A percentile compares a stretch with the other conserved stretches of the same genome.
These are phyloP conservation scores for Thielaviopsis punctulata DNA, from an alignment of 2,329 filamentous ascomycete species.

Conservation along the genomic window DNA sequence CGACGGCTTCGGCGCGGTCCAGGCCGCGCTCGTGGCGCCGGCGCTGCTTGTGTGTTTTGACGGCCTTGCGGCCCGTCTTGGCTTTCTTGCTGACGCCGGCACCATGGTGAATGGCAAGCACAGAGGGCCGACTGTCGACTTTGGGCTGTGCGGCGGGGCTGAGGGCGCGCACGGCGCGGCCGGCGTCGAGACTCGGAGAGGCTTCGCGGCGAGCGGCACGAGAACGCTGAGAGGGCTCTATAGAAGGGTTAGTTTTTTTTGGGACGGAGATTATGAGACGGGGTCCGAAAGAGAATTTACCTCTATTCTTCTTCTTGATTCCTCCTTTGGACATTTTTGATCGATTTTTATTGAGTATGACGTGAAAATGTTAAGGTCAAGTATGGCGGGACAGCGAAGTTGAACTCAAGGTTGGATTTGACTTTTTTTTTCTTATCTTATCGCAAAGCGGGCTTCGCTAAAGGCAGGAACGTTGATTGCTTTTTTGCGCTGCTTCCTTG, in stretches of 20 bases:
- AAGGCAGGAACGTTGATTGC: background rate
- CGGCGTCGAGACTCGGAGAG: conserved; percentile 9
- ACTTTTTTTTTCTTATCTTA: conserved; percentile 9
- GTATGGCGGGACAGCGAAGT: background rate
- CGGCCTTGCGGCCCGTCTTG: conserved; percentile 37
- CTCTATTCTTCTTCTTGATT: conserved; percentile 12
- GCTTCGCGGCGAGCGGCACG: conserved; percentile 11
- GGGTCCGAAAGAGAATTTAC: background rate
- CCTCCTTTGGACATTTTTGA: conserved; percentile 11
- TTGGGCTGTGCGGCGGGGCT: conserved; percentile 5
- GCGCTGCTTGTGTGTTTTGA: conserved; percentile 36
- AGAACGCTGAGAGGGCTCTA: conserved; percentile 9
- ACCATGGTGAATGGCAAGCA: conserved; percentile 48
- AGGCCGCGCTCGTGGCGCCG: conserved; percentile 38
- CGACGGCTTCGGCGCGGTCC: conserved; percentile 41
- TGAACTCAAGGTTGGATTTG: background rate
- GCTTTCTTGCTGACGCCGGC: conserved; percentile 52
- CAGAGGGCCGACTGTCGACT: conserved; percentile 35
- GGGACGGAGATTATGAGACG: background rate
- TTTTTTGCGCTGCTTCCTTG: background rate
- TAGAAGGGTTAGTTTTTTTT: background rate
- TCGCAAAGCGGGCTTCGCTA: conserved; percentile 1
- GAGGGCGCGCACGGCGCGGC: conserved; percentile 6
- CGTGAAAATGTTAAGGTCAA: background rate
- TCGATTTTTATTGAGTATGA: background rate